Evolutionary conservation across 192 early-diverging fungal species (phyloP).

Genomic region (Coemansia sp.): DNA sequence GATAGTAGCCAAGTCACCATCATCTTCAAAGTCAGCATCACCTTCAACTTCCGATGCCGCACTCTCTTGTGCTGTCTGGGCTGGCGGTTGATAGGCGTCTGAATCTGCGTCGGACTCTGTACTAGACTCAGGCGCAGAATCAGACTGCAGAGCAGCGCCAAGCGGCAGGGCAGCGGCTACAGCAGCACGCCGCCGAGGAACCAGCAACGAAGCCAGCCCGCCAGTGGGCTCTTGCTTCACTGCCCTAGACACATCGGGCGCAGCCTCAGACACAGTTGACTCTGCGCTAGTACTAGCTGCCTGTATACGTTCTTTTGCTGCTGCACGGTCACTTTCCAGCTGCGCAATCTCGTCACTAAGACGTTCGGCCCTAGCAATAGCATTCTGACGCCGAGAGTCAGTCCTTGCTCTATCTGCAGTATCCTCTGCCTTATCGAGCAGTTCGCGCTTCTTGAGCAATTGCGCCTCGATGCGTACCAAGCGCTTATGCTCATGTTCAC

Average conservation of each 20-base stretch:
- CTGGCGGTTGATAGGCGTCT: not conserved
- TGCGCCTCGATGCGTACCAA: slow-evolving; percentile 51
- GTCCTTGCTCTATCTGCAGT: slow-evolving; percentile 23
- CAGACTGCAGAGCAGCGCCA: not conserved
- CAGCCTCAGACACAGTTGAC: not conserved
- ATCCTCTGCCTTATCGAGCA: slow-evolving; percentile 21
- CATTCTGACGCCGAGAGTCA: slow-evolving; percentile 43
- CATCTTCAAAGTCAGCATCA: not conserved
- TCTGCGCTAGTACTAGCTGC: not conserved
- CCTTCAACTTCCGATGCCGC: not conserved
- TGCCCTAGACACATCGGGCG: not conserved
- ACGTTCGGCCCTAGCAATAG: slow-evolving; percentile 13
- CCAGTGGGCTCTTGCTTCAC: slow-evolving; percentile 5
- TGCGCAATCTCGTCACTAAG: not conserved
- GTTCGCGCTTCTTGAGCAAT: slow-evolving; percentile 17
- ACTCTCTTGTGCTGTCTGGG: not conserved
- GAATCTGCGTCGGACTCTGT: not conserved
- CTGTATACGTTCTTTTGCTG: not conserved
- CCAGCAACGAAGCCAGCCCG: slow-evolving; percentile 12
- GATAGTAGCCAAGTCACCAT: slow-evolving; percentile 24
- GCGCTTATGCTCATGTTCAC: slow-evolving; percentile 65
- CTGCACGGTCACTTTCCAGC: slow-evolving; percentile 9
- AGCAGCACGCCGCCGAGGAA: slow-evolving; percentile 18
- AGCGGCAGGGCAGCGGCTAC: slow-evolving; percentile 11
- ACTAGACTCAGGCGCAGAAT: not conserved